Conservation (phyloP, 495 filamentous ascomycete genomes). For the Podospora conica region DNA sequence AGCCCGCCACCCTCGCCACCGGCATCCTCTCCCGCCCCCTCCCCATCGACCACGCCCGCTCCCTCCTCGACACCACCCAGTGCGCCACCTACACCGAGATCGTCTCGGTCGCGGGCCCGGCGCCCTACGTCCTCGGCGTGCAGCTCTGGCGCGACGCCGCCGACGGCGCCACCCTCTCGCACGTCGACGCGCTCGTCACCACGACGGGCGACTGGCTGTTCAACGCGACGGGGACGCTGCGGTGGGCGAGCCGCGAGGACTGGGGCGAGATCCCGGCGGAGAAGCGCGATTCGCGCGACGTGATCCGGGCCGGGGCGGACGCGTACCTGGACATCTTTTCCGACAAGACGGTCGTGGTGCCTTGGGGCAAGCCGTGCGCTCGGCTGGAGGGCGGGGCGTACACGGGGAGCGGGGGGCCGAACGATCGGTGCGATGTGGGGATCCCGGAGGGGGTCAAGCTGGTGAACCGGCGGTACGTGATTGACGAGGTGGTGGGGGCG, state of each 20-base stretch:
- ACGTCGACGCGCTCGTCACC: constrained; percentile 41
- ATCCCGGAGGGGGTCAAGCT: constrained; percentile 35
- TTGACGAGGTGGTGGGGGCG: constrained; percentile 44
- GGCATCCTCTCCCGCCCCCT: constrained; percentile 39
- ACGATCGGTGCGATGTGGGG: constrained; percentile 35
- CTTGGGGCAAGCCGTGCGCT: constrained; percentile 44
- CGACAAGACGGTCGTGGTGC: constrained; percentile 39
- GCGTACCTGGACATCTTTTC: constrained; percentile 45
- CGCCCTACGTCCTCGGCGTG: constrained; percentile 46
- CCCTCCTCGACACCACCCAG: constrained; percentile 40
- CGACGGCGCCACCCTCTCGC: constrained; percentile 18
- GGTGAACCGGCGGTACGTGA: constrained; percentile 43
- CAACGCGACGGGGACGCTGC: constrained; percentile 45
- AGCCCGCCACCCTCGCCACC: constrained; percentile 27
- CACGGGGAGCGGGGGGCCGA: constrained; percentile 32
- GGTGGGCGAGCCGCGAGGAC: constrained; percentile 35
- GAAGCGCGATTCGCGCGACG: constrained; percentile 36
- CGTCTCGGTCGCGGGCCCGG: constrained; percentile 35
- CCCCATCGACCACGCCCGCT: constrained; percentile 43
- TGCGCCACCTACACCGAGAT: constrained; percentile 51
- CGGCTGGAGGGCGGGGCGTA: constrained; percentile 44
- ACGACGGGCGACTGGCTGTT: constrained; percentile 45
- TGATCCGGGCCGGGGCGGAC: constrained; percentile 44
- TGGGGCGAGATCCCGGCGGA: constrained; percentile 43
- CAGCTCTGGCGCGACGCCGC: constrained; percentile 37